Evolutionary conservation across 2,329 filamentous ascomycete genomes (phyloP).

Genomic region (Biscogniauxia sp.): DNA sequence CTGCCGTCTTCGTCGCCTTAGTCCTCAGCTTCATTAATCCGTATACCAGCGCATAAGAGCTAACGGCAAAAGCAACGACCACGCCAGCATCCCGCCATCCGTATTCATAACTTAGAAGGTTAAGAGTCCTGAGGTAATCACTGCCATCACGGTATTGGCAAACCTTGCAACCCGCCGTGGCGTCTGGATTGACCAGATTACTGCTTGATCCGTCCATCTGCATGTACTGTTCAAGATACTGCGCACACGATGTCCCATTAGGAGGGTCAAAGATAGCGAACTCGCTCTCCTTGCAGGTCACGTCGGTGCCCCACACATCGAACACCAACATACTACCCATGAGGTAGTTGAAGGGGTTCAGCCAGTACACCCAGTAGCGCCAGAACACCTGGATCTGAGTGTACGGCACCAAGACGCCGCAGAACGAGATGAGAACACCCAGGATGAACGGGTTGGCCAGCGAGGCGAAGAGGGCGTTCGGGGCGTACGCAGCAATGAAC

Average conservation of each 20-base stretch:
- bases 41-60: constrained; percentile 8
- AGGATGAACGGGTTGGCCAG: constrained; percentile 68
- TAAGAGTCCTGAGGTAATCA: not conserved
- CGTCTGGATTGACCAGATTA: not conserved
- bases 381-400: constrained; percentile 59
- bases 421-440: constrained; percentile 68
- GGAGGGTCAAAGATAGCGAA: not conserved
- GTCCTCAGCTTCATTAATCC: constrained; percentile 8
- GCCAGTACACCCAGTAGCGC: constrained; percentile 63
- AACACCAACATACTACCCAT: not conserved
- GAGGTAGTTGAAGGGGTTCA: constrained; percentile 67
- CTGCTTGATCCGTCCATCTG: not conserved
- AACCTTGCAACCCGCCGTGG: not conserved
- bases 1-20: constrained; percentile 10
- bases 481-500: constrained; percentile 62
- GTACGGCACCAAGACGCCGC: constrained; percentile 66
- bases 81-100: not conserved
- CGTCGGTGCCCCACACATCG: not conserved
- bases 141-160: not conserved
- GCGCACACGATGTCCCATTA: not conserved
- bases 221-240: not conserved
- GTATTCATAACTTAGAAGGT: not conserved
- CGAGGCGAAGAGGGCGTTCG: constrained; percentile 65
- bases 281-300: not conserved
- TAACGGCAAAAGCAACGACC: not conserved